Conservation (phyloP, 768 basidiomycete genomes). For the Leucocoprinus birnbaumii region DNA sequence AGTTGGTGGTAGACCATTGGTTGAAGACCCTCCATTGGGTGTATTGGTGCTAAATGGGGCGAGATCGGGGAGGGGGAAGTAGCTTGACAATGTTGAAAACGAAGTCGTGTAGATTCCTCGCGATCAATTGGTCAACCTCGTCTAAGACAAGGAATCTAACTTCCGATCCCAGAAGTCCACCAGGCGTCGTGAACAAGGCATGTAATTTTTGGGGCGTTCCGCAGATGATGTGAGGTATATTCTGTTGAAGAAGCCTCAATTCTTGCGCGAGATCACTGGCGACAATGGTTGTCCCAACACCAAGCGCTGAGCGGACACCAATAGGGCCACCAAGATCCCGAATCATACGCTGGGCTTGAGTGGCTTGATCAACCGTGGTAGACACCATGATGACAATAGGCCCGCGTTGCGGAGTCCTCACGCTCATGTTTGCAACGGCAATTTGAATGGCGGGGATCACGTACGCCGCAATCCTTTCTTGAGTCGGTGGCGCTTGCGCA, state of each 20-base stretch:
- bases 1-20: conserved; percentile 27
- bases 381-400: conserved; percentile 92
- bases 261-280: conserved; percentile 70
- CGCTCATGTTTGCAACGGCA: conserved; percentile 61
- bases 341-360: conserved; percentile 94
- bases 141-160: conserved; percentile 94
- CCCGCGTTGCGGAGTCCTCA: conserved; percentile 60
- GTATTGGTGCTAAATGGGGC: conserved; percentile 47
- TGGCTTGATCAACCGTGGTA: conserved; percentile 98
- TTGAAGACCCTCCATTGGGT: conserved; percentile 26
- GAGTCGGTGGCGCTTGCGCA: conserved; percentile 97
- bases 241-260: conserved; percentile 81
- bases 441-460: conserved; percentile 89
- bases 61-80: conserved; percentile 83
- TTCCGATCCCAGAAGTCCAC: conserved; percentile 77
- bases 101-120: conserved; percentile 92
- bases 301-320: conserved; percentile 87
- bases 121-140: conserved; percentile 97
- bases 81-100: conserved; percentile 93
- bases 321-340: conserved; percentile 92
- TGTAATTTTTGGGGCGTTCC: conserved; percentile 97
- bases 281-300: conserved; percentile 72
- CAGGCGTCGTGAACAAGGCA: conserved; percentile 80
- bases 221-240: conserved; percentile 92
- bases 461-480: conserved; percentile 97